Base-by-base conservation (phyloP, 306 rosid species). In the Prunus dulcis region DNA sequence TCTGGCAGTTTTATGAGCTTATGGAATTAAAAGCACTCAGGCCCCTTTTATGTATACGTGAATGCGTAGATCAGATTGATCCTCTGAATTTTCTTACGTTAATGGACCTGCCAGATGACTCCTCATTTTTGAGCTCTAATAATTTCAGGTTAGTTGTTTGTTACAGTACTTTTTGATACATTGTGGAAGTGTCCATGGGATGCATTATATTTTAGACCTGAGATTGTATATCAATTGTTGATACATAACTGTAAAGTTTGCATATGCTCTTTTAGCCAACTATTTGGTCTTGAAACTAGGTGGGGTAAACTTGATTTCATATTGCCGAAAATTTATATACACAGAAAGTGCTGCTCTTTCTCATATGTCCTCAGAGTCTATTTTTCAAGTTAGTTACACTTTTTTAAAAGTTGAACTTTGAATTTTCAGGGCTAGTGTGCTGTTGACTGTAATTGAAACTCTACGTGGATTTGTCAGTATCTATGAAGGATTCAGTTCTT, bases 401-500 rank as follows among this genome's bases (percentile, higher is more conserved):
- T 2, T 34, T 19, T 63, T n/a, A 45, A 47, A 19, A 20, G 47
- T 45, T 32, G 41, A 52, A 28, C 18, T 74, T 74, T 72, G 1
- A 38, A 75, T 74, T 69, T 77, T 58, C 92, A 94, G 98, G 96
- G 89, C 88, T 27, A 88, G 96, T 79, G 79, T 84, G 45, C 70
- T 94, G 83, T 64, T 76, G 75, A 81, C 90, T 3, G 80, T 84
- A 25, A 61, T 87, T 52, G 97, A 90, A 87, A 89, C 95, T 67
- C 83, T 95, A 23, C 76, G 73, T 49, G 97, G 91, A 76, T 92
- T 63, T 80, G 82, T 84, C 20, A 72, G 79, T 22, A 25, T 71
- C 70, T 95, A 86, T 18, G 88, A 76, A 64, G 89, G 89, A 69
- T 82, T 90, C 64, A 87, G 91, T 78, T 90, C 97, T 68, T 95